phyloP scores from a whole-genome alignment of 768 basidiomycete genomes.

The Scleroderma citrinum region DNA sequence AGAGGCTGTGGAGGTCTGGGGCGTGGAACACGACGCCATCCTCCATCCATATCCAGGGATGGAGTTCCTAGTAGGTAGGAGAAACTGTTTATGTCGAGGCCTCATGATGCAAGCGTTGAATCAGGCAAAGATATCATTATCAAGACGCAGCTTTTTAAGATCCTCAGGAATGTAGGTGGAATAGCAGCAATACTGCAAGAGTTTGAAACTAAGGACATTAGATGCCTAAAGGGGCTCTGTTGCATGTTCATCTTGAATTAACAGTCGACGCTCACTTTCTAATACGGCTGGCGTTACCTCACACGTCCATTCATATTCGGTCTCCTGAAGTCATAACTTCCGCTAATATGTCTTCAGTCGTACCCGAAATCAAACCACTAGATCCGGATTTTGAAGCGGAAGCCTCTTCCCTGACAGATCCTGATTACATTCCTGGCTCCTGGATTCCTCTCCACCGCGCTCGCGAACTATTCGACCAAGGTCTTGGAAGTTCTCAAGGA shows the following conservation, averaged over 20 bases:
- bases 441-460: slow-evolving; percentile 58
- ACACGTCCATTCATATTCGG: slow-evolving; percentile 59
- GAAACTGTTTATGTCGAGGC: not conserved
- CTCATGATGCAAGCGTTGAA: not conserved
- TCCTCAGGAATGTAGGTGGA: slow-evolving; percentile 49
- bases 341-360: slow-evolving; percentile 34
- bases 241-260: slow-evolving; percentile 74
- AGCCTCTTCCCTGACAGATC: slow-evolving; percentile 29
- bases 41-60: slow-evolving; percentile 71
- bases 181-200: not conserved
- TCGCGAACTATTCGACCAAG: slow-evolving; percentile 42
- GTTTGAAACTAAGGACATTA: slow-evolving; percentile 15
- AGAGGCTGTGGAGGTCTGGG: slow-evolving; percentile 60
- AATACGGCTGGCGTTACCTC: slow-evolving; percentile 46
- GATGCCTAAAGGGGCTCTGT: slow-evolving; percentile 79
- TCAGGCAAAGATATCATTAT: slow-evolving; percentile 52
- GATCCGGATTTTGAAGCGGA: slow-evolving; percentile 20
- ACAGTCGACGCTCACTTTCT: slow-evolving; percentile 53
- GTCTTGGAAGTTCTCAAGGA: slow-evolving; percentile 54
- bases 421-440: slow-evolving; percentile 35
- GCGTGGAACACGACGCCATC: slow-evolving; percentile 42
- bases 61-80: slow-evolving; percentile 66
- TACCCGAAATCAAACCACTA: slow-evolving; percentile 52
- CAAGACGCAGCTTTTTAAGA: slow-evolving; percentile 54
- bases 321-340: slow-evolving; percentile 34